Evolutionary conservation across 1,284 basidiomycete species (phyloP).

Genomic region (Megacollybia platyphylla): DNA sequence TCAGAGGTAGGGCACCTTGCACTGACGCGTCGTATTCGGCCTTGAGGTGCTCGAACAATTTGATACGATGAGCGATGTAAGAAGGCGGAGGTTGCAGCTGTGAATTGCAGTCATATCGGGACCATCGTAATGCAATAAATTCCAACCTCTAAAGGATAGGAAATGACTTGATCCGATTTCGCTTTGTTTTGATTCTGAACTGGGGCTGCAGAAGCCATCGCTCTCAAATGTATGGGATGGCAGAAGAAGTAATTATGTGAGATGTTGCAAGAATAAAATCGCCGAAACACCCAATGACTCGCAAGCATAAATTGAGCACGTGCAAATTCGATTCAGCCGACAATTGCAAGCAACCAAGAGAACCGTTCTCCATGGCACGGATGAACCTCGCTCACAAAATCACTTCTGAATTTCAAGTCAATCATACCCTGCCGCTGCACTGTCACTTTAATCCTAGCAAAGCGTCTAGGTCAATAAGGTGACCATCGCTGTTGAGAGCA

Average conservation of each 20-base stretch:
- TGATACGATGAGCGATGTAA: conserved; percentile 84
- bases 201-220: not conserved
- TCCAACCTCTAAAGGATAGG: not conserved
- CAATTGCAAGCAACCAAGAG: too few species aligned
- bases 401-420: not conserved
- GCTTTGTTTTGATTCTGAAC: not conserved
- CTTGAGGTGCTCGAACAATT: conserved; percentile 86
- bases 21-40: conserved; percentile 76
- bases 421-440: not conserved
- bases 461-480: not conserved
- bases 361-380: too few species aligned
- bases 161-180: not conserved
- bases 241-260: too few species aligned
- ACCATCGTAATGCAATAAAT: not conserved
- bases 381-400: too few species aligned
- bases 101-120: not conserved
- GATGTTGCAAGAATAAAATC: not conserved
- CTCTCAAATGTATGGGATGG: not conserved
- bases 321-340: too few species aligned
- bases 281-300: not conserved
- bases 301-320: not conserved
- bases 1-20: conserved; percentile 35
- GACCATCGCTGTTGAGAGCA: not conserved
- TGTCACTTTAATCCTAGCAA: not conserved
- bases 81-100: conserved; percentile 77